Conservation (phyloP, 139 green algal genomes). For the Micractinium sp. region DNA sequence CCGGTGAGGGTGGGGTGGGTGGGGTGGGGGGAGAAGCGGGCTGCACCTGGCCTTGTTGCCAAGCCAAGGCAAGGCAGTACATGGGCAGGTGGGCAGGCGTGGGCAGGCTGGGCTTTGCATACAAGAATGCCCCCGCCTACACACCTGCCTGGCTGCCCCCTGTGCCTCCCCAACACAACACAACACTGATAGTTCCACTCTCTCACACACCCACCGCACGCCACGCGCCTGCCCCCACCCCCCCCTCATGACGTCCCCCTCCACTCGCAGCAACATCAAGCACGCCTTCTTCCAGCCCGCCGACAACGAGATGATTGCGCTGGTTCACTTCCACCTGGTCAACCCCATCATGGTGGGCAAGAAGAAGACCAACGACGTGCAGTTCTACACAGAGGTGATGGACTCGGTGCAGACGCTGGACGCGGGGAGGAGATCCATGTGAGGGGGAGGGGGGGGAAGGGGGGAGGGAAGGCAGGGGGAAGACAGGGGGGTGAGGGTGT, state of each 20-base stretch:
- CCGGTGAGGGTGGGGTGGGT: conserved; percentile 12
- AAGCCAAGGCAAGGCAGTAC: too few relatives aligned
- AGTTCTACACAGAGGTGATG: conserved; percentile 98
- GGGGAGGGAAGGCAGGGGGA: too few relatives aligned
- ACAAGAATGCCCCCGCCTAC: too few relatives aligned
- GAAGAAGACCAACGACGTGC: conserved; percentile 98
- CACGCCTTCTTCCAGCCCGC: conserved; percentile 96
- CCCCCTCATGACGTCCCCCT: background rate
- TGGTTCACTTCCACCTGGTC: conserved; percentile 98
- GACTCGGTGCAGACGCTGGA: conserved; percentile 95
- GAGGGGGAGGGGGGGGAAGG: background rate
- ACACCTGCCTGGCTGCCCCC: too few relatives aligned
- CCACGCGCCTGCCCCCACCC: background rate
- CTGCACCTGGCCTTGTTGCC: too few relatives aligned
- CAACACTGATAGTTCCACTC: too few relatives aligned
- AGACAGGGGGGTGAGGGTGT: too few relatives aligned
- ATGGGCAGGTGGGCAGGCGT: background rate
- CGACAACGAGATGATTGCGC: conserved; percentile 95
- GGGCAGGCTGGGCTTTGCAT: background rate
- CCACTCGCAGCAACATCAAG: conserved; percentile 92
- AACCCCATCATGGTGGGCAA: conserved; percentile 99
- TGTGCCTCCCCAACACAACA: too few relatives aligned
- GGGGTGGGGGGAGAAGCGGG: too few relatives aligned
- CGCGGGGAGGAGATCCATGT: conserved; percentile 69
- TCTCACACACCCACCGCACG: too few relatives aligned